A percentile compares a stretch with the other conserved stretches of the same genome.
Evolutionary conservation across 2,329 filamentous ascomycete species (phyloP).

Genomic region (Paraconiothyrium sp.): DNA sequence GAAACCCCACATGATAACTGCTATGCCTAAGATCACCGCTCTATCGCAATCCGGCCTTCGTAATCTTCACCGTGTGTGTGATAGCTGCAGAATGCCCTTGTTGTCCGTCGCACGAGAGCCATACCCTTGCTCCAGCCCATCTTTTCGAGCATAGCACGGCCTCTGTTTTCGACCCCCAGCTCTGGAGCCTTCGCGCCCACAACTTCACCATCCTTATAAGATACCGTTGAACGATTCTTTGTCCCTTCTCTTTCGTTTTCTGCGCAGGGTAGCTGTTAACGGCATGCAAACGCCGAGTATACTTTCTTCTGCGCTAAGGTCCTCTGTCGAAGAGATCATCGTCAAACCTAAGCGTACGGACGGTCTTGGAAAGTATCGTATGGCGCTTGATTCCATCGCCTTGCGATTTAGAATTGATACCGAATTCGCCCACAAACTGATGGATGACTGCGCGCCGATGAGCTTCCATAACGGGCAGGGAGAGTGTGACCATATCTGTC

Average conservation of each 20-base stretch:
- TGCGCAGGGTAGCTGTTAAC: conserved; percentile 16
- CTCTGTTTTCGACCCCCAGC: conserved; percentile 82
- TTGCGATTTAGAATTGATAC: conserved; percentile 83
- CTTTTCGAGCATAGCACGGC: conserved; percentile 88
- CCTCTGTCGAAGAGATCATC: conserved; percentile 62
- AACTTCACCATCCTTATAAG: conserved; percentile 84
- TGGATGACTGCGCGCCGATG: conserved; percentile 80
- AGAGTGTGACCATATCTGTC: conserved; percentile 70
- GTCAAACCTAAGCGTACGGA: conserved; percentile 69
- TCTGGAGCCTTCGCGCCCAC: conserved; percentile 88
- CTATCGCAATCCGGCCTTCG: conserved; percentile 75
- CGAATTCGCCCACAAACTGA: conserved; percentile 77
- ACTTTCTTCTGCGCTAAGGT: conserved; percentile 59
- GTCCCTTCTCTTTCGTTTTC: conserved; percentile 17
- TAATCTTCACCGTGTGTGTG: conserved; percentile 84
- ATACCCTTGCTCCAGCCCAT: conserved; percentile 96
- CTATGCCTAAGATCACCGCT: neutral
- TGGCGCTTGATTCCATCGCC: conserved; percentile 78
- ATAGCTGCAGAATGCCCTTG: conserved; percentile 87
- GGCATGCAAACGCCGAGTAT: conserved; percentile 52
- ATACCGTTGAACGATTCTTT: conserved; percentile 29
- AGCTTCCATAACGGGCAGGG: conserved; percentile 86
- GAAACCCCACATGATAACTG: neutral
- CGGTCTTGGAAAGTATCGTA: conserved; percentile 79
- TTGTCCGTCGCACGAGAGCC: conserved; percentile 80